Conservation (phyloP, 306 rosid genomes). For the Nissolia schottii region DNA sequence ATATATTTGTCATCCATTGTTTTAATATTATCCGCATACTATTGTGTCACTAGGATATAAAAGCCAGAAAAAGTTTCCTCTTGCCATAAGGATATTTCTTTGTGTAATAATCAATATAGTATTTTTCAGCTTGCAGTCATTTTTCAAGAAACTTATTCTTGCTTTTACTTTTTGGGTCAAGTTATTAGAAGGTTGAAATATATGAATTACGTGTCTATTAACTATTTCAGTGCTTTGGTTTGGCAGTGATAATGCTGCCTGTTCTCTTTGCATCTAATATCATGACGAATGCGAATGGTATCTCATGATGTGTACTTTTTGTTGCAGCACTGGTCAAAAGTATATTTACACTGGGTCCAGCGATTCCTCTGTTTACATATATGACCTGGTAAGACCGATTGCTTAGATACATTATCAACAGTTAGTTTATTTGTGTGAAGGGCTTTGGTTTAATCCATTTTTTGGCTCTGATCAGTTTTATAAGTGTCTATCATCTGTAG, state of each 20-base stretch:
- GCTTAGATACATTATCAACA: neutral
- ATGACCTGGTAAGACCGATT: constrained; percentile 69
- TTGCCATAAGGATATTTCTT: no score
- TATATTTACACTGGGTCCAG: constrained; percentile 95
- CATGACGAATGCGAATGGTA: neutral
- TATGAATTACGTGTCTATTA: neutral
- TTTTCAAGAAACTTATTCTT: neutral
- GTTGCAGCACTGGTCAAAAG: constrained; percentile 94
- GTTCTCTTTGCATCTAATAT: neutral
- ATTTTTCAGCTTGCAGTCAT: neutral
- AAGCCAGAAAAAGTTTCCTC: no score
- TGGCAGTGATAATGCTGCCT: neutral
- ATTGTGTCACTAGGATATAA: no score
- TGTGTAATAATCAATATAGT: no score
- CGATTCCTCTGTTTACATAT: constrained; percentile 63
- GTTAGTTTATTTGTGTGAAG: neutral
- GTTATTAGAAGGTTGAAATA: neutral
- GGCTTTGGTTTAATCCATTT: neutral
- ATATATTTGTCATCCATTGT: no score
- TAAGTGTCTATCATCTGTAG: no score
- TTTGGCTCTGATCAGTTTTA: no score
- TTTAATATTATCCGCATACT: no score
- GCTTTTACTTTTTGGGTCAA: no score
- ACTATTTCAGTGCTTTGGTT: neutral
- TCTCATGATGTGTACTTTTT: neutral